A percentile compares a stretch with the other conserved stretches of the same genome.
phyloP scores from a whole-genome alignment of 1,139 yeast species.

The Sugiyamaella paludigena region DNA sequence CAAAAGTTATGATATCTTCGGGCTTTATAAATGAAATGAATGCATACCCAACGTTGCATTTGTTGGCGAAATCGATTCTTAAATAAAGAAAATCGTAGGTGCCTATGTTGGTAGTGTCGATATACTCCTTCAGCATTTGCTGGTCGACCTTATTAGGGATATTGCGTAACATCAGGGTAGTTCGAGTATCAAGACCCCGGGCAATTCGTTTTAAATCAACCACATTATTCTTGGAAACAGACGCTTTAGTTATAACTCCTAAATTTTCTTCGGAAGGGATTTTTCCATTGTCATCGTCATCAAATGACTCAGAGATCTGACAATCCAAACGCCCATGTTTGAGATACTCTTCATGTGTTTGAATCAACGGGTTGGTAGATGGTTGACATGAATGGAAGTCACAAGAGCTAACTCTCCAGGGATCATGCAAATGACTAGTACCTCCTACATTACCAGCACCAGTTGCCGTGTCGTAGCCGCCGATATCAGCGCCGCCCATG shows the following conservation, averaged over 20 bases:
- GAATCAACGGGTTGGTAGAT: too few relatives aligned
- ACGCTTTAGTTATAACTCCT: conserved; percentile 31
- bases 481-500: too few relatives aligned
- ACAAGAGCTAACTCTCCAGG: too few relatives aligned
- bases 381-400: too few relatives aligned
- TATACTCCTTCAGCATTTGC: conserved; percentile 44
- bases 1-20: conserved; percentile 45
- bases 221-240: conserved; percentile 36
- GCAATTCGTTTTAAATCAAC: conserved; percentile 41
- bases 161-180: conserved; percentile 51
- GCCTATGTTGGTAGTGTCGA: conserved; percentile 47
- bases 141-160: conserved; percentile 52
- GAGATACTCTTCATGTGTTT: conserved; percentile 11
- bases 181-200: conserved; percentile 44
- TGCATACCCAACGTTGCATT: conserved; percentile 54
- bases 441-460: too few relatives aligned
- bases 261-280: conserved; percentile 19
- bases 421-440: too few relatives aligned
- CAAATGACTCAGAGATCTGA: too few relatives aligned
- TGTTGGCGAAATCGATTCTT: conserved; percentile 50
- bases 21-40: conserved; percentile 49
- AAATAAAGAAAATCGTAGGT: conserved; percentile 56
- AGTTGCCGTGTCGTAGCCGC: too few relatives aligned
- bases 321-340: conserved; percentile 3
- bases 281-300: background rate